Percentiles rank a stretch among this genome's conserved stretches.
Evolutionary conservation across 805 yeast genomes (phyloP).

Genomic region (Yarrowia osloensis): DNA sequence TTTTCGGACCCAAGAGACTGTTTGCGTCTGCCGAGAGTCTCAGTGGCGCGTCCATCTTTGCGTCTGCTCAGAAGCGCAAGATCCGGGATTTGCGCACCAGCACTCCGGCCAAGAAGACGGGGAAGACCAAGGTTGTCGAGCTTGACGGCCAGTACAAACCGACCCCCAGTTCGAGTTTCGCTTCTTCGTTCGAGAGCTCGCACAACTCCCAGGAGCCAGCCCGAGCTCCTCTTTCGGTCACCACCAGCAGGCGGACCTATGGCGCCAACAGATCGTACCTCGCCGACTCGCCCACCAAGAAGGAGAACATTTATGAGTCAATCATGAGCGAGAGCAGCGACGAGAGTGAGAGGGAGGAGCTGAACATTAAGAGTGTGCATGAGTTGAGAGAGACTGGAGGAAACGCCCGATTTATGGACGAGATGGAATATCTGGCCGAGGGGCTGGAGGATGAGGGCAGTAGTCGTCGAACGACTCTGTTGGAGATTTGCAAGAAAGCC

Average conservation of each 20-base stretch:
- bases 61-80: conserved; percentile 1
- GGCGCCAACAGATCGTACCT: conserved; percentile 14
- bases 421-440: conserved; percentile 15
- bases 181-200: not conserved
- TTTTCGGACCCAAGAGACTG: conserved; percentile 2
- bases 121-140: not conserved
- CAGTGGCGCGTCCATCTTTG: not conserved
- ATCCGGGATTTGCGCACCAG: conserved; percentile 8
- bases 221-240: not conserved
- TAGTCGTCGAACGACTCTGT: conserved; percentile 18
- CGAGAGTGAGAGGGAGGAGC: conserved; percentile 7
- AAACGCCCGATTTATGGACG: conserved; percentile 27
- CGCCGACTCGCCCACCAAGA: conserved; percentile 24
- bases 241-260: not conserved
- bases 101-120: not conserved
- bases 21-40: not conserved
- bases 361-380: conserved; percentile 20
- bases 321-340: conserved; percentile 11
- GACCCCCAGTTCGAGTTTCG: not conserved
- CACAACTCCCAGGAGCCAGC: not conserved
- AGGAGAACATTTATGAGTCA: not conserved
- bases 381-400: conserved; percentile 22
- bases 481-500: conserved; percentile 25
- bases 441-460: conserved; percentile 10
- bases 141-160: not conserved